Evolutionary conservation across 2,329 filamentous ascomycete species (phyloP), one percentile per base, ranked within the genome.

Genomic region (Beauveria brongniartii): DNA sequence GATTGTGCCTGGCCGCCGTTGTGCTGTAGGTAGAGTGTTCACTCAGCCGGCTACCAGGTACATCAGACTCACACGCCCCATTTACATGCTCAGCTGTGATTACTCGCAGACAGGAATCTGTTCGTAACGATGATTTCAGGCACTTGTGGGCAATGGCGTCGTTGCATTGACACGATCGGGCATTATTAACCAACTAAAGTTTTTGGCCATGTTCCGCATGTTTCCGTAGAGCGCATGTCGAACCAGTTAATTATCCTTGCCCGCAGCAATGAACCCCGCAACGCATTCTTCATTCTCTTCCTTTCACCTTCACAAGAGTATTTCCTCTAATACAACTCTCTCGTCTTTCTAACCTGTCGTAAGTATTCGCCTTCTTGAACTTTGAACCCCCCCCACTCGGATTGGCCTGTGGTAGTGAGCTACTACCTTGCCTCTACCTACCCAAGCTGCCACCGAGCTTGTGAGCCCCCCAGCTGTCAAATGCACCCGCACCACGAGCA

Each of bases 181-280:
- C 26, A 55, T 43, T 4, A 22, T 37, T 44, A 55, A 8, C 22
- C 43, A 55, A 52, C 59, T 50, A 61, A 61, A 22, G 30, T 61
- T 61, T 50, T 50, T 52, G 51, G 6, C 22, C 28, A 20, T 22
- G 52, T 61, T 61, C 59, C 59, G 59, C 59, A 61, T 61, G 59
- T 61, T 61, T 55, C 59, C 59, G 59, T 61, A n/a, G 59, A 55
- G 41, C 24, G 28, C 9, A 43, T 40, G 40, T 59, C 37, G 50
- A 61, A n/a, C 41, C 41, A 54, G 26, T 55, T 34, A 48, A 16
- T 47, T 60, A 43, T 24, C 52, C 24, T 51, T 50, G 50, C 34
- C 43, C 43, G 16, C 12, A 43, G 43, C 37, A 43, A 34, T 44
- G 43, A 18, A 54, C 58, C 58, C 43, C 50, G 48, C 58, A 54